A percentile compares a stretch with the other conserved stretches of the same genome.
These are phyloP conservation scores for Salix purpurea DNA, from an alignment of 345 rosid genomes.

Conservation along the genomic window DNA sequence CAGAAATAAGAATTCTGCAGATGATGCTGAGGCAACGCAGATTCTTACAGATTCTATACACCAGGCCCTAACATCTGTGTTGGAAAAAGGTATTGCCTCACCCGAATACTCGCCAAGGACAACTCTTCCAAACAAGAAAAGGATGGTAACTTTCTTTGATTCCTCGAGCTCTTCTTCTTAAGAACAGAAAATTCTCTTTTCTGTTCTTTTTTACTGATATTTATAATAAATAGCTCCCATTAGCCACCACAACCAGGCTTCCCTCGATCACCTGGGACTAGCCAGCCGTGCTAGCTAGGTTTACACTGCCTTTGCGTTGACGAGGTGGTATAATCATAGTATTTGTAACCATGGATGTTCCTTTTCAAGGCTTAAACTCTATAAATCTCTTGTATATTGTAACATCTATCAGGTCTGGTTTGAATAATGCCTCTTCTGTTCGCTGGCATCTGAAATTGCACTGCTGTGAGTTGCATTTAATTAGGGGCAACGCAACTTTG, in stretches of 20 bases:
- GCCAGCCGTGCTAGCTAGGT: not conserved
- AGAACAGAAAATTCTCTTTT: not conserved
- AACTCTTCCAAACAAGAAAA: conserved; percentile 32
- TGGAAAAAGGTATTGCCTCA: conserved; percentile 34
- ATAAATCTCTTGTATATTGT: not conserved
- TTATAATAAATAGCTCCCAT: not conserved
- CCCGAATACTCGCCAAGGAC: conserved; percentile 31
- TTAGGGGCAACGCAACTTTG: not conserved
- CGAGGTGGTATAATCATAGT: not conserved
- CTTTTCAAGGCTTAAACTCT: not conserved
- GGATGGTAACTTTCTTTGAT: conserved; percentile 27
- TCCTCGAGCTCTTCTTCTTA: conserved; percentile 32
- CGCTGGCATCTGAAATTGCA: too few relatives aligned
- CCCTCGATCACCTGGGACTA: not conserved
- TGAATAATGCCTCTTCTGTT: not conserved
- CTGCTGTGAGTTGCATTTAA: too few relatives aligned
- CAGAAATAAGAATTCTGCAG: conserved; percentile 9
- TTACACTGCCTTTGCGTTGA: not conserved
- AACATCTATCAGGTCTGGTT: not conserved
- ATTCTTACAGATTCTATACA: conserved; percentile 26
- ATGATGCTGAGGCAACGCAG: conserved; percentile 15
- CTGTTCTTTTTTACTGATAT: not conserved
- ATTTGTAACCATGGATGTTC: not conserved
- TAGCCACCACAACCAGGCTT: too few relatives aligned
- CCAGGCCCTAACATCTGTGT: conserved; percentile 32